A percentile compares a stretch with the other conserved stretches of the same genome.
Evolutionary conservation across 1,284 basidiomycete genomes (phyloP).

Genomic region (Leccinum subrobustum): DNA sequence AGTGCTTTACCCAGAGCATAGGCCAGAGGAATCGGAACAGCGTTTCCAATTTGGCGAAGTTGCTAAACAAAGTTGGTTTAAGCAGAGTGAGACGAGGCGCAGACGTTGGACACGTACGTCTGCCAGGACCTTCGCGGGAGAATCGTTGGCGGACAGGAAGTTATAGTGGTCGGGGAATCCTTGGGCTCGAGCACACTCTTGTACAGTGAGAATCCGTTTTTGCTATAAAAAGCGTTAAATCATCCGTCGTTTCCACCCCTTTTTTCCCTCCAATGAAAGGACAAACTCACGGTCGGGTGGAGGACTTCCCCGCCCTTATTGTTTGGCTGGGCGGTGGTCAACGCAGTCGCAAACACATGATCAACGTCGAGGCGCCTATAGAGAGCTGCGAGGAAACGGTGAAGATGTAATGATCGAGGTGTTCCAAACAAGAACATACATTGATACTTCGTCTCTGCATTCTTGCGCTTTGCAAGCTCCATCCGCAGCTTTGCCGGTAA

Average conservation of each 20-base stretch:
- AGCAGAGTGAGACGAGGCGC: background rate
- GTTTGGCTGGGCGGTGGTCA: constrained; percentile 52
- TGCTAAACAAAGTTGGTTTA: constrained; percentile 42
- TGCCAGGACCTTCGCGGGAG: constrained; percentile 35
- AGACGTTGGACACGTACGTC: constrained; percentile 46
- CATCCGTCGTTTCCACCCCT: background rate
- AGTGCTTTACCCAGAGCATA: constrained; percentile 59
- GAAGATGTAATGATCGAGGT: background rate
- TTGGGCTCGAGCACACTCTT: constrained; percentile 67
- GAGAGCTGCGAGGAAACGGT: constrained; percentile 37
- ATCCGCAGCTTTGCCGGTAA: constrained; percentile 41
- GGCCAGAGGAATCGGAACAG: constrained; percentile 67
- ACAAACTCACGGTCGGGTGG: constrained; percentile 54
- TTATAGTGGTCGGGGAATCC: constrained; percentile 68
- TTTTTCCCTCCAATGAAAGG: background rate
- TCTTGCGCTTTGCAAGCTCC: constrained; percentile 27
- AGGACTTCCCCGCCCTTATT: constrained; percentile 51
- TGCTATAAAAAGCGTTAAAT: constrained; percentile 41
- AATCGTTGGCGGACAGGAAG: constrained; percentile 49
- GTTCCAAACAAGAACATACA: constrained; percentile 17
- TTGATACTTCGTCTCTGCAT: constrained; percentile 24
- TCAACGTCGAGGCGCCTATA: constrained; percentile 54
- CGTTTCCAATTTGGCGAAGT: constrained; percentile 71
- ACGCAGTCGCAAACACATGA: constrained; percentile 54
- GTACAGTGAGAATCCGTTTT: constrained; percentile 61